Evolutionary conservation across 352 stramenopile genomes (phyloP).

Genomic region (Pythium chondricola): DNA sequence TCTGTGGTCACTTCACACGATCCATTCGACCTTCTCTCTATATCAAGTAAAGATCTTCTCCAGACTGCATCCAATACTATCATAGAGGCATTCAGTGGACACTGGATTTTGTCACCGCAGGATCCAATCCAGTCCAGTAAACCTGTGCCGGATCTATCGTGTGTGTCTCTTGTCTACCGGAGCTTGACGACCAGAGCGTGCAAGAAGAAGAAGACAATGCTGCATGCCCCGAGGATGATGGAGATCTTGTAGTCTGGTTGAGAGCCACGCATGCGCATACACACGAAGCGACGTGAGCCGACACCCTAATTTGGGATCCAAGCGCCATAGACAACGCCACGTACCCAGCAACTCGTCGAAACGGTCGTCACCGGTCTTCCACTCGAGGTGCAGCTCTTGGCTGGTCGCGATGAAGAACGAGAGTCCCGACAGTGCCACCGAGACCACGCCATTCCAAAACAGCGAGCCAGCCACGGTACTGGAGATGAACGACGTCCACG

Average conservation of each 20-base stretch:
- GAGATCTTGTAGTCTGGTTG: constrained; percentile 88
- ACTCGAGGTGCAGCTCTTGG: constrained; percentile 46
- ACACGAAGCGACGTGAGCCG: neutral
- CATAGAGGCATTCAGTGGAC: no score
- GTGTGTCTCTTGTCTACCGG: constrained; percentile 21
- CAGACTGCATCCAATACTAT: no score
- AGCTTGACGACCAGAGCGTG: constrained; percentile 57
- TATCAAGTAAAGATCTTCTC: no score
- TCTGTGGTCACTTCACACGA: no score
- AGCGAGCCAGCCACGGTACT: constrained; percentile 46
- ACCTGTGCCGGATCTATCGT: no score
- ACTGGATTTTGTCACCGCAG: neutral
- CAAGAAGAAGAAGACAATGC: constrained; percentile 56
- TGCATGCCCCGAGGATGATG: constrained; percentile 50
- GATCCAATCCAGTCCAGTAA: no score
- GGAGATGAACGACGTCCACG: constrained; percentile 29
- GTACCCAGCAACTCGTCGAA: constrained; percentile 70
- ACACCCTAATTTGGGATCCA: no score
- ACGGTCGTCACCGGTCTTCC: constrained; percentile 45
- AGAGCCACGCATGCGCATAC: neutral
- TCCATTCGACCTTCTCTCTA: no score
- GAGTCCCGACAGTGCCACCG: constrained; percentile 36
- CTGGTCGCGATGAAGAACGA: constrained; percentile 66
- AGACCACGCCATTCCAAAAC: constrained; percentile 69
- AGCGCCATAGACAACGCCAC: no score